phyloP scores from a whole-genome alignment of 768 basidiomycete species.

The Lentinus brumalis region DNA sequence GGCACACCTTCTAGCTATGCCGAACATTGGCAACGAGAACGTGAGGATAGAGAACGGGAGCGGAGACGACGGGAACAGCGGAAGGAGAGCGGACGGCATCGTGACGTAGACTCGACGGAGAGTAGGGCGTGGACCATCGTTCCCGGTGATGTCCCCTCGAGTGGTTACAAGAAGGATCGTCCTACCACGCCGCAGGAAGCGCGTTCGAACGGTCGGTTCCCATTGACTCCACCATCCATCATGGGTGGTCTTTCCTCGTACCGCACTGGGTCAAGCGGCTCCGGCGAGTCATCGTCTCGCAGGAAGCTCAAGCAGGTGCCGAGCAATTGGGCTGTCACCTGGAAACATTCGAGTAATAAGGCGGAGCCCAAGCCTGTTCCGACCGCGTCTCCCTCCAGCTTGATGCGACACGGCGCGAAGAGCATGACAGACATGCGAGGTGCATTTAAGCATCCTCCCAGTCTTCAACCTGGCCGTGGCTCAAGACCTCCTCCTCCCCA shows the following conservation, averaged over 20 bases:
- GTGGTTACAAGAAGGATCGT: conserved; percentile 25
- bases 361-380: conserved; percentile 40
- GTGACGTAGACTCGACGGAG: conserved; percentile 7
- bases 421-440: conserved; percentile 59
- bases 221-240: conserved; percentile 22
- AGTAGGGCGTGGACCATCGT: conserved; percentile 22
- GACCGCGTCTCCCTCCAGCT: conserved; percentile 33
- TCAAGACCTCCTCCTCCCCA: conserved; percentile 10
- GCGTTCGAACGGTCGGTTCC: conserved; percentile 22
- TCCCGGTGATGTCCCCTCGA: conserved; percentile 21
- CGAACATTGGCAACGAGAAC: neutral
- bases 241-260: conserved; percentile 14
- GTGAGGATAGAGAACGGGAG: conserved; percentile 14
- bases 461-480: conserved; percentile 35
- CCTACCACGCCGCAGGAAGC: conserved; percentile 26
- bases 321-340: conserved; percentile 48
- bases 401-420: conserved; percentile 43
- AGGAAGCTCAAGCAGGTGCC: conserved; percentile 44
- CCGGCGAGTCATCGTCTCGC: conserved; percentile 23
- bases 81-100: neutral
- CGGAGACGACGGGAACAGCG: conserved; percentile 4
- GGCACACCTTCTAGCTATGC: conserved; percentile 9
- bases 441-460: conserved; percentile 35
- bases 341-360: conserved; percentile 48
- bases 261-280: conserved; percentile 17